These are phyloP conservation scores for Jacaranda mimosifolia DNA, from an alignment of 257 asterid genomes.

Conservation along the genomic window DNA sequence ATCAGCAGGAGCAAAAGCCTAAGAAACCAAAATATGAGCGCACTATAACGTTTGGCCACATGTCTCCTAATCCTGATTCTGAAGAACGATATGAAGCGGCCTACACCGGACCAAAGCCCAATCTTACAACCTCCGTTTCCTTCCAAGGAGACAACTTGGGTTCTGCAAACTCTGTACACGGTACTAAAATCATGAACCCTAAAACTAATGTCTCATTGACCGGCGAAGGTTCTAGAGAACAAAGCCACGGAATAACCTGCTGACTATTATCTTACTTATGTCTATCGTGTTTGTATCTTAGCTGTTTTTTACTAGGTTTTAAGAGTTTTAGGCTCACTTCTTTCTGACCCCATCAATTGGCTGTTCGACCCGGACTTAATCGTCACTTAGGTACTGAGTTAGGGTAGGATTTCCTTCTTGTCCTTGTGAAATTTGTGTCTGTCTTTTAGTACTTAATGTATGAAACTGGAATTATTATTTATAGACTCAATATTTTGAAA, in stretches of 20 bases:
- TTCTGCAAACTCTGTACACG: constrained; percentile 35
- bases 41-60: constrained; percentile 40
- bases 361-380: constrained; percentile 23
- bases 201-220: constrained; percentile 49
- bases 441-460: constrained; percentile 37
- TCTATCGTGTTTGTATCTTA: constrained; percentile 37
- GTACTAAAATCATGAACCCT: constrained; percentile 48
- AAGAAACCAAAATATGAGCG: constrained; percentile 59
- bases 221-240: constrained; percentile 56
- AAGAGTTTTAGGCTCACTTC: constrained; percentile 44
- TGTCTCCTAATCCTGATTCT: constrained; percentile 41
- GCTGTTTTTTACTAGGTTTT: constrained; percentile 38
- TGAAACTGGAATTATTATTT: constrained; percentile 39
- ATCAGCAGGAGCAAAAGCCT: constrained; percentile 46
- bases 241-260: constrained; percentile 60
- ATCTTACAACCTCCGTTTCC: constrained; percentile 43
- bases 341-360: constrained; percentile 39
- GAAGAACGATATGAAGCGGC: constrained; percentile 45
- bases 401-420: constrained; percentile 47
- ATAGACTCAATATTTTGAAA: too few species aligned
- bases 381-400: constrained; percentile 46
- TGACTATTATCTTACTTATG: constrained; percentile 39
- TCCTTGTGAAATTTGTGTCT: constrained; percentile 8
- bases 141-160: constrained; percentile 47
- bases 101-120: constrained; percentile 42